Base-by-base conservation (phyloP, 768 basidiomycete species). In the Kwoniella sp. region DNA sequence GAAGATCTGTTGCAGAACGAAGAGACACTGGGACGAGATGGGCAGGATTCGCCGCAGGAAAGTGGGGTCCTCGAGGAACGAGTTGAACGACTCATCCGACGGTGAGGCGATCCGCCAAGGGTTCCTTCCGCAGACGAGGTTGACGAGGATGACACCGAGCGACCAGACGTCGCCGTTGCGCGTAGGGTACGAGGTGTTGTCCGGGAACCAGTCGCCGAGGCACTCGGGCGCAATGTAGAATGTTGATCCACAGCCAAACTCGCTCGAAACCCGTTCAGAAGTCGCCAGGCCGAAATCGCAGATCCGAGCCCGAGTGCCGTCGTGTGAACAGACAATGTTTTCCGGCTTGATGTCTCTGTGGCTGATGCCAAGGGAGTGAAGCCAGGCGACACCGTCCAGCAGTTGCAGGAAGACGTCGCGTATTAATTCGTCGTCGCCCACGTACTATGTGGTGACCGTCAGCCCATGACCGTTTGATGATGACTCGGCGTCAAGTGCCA, bases 101-200 rank as follows among this genome's bases (percentile, higher is more conserved):
- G 70, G 63, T 37, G 78, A 81, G 2, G 88, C 87, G 57, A 80
- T 79, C 44, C 80, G 78, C 89, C 89, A 91, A 3, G 87, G 87
- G 63, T 84, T 84, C 28, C 84, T 80, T 22, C 84, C 83, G 45
- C 83, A 83, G 39, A 86, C 82, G 76, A 92, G 80, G 72, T 88
- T 89, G 59, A 84, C 79, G 75, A 78, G 51, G 77, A 77, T 55
- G 74, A 93, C 89, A 27, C 90, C 92, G 36, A 96, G 78, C 10
- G 91, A 92, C 93, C 93, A 99, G 59, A 96, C 82, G 73, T 99
- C 93, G 72, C 93, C 95, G 68, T 82, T 82, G 63, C 83, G 80
- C 9, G 67, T 89, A 11, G 88, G 88, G 75, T 99, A 78, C 7
- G 82, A 66, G 77, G 46, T 52, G 34, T 65, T 61, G 3, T 65